Conservation (phyloP, 495 filamentous ascomycete genomes). For the Penicillium fimorum region DNA sequence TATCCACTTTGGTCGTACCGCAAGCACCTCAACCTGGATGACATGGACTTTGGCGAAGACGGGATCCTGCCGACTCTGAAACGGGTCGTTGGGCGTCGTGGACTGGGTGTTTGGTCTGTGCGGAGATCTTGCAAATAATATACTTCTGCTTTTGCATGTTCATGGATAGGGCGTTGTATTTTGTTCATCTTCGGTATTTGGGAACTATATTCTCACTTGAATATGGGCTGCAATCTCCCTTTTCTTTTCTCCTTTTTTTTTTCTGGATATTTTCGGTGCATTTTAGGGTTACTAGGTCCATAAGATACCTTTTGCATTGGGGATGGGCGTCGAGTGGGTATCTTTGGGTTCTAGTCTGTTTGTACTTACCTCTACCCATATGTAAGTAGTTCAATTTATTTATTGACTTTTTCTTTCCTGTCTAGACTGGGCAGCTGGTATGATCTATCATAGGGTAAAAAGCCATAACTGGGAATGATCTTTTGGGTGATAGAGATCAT, state of each 20-base stretch:
- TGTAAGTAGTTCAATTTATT: neutral
- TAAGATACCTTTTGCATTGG: constrained; percentile 11
- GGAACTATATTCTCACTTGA: neutral
- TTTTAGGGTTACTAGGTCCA: neutral
- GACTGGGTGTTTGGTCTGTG: constrained; percentile 77
- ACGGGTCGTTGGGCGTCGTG: constrained; percentile 76
- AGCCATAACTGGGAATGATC: no score
- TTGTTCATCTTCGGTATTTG: neutral
- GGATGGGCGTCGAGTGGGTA: constrained; percentile 9
- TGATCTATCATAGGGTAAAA: neutral
- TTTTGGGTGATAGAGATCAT: no score
- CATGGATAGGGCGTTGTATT: neutral
- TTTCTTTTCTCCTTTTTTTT: constrained; percentile 9
- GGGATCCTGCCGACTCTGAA: constrained; percentile 72
- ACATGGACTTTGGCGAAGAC: constrained; percentile 84
- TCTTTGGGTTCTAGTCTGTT: neutral
- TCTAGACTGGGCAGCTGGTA: neutral
- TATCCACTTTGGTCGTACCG: constrained; percentile 68
- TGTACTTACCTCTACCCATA: neutral
- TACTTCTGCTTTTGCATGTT: neutral
- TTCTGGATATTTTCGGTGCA: constrained; percentile 1
- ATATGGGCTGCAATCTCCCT: neutral
- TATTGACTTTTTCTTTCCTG: neutral
- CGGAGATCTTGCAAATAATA: constrained; percentile 20
- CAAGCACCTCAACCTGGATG: constrained; percentile 85